phyloP scores from a whole-genome alignment of 192 early-diverging fungal species.

The Kickxella alabastrina region DNA sequence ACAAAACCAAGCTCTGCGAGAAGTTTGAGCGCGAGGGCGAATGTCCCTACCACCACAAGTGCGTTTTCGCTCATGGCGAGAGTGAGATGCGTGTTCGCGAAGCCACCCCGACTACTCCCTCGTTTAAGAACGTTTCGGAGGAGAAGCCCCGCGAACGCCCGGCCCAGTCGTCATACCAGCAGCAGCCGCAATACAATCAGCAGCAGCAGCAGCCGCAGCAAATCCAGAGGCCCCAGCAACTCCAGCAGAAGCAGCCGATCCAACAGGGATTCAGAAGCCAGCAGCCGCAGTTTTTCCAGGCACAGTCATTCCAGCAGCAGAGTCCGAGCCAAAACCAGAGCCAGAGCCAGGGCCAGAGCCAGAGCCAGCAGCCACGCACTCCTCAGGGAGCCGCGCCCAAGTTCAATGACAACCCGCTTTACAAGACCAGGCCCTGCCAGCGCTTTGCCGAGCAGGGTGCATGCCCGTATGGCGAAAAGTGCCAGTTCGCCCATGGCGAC shows the following conservation, averaged over 20 bases:
- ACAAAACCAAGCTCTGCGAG: conserved; percentile 85
- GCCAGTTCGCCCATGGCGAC: conserved; percentile 69
- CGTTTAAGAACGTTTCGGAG: conserved; percentile 10
- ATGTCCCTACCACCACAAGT: conserved; percentile 89
- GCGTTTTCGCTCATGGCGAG: conserved; percentile 82
- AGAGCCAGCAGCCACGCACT: conserved; percentile 22
- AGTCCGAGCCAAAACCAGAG: no score
- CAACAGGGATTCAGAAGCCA: conserved; percentile 14
- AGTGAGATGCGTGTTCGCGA: conserved; percentile 57
- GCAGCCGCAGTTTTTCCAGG: no score
- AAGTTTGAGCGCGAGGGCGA: conserved; percentile 79
- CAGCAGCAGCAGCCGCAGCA: conserved; percentile 1
- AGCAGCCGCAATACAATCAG: no score
- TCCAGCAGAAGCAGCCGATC: conserved; percentile 4
- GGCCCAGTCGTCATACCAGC: neutral
- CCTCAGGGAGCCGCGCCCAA: conserved; percentile 33
- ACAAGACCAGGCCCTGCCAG: conserved; percentile 82
- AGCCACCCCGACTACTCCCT: conserved; percentile 7
- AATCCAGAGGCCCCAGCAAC: conserved; percentile 4
- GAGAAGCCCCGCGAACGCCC: conserved; percentile 20
- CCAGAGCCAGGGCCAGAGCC: neutral
- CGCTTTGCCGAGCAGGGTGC: conserved; percentile 70
- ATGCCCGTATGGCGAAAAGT: conserved; percentile 83
- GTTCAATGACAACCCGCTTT: conserved; percentile 59
- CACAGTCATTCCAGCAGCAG: no score